These are phyloP conservation scores for Syzygium aqueum DNA, from an alignment of 345 rosid genomes.

Conservation along the genomic window DNA sequence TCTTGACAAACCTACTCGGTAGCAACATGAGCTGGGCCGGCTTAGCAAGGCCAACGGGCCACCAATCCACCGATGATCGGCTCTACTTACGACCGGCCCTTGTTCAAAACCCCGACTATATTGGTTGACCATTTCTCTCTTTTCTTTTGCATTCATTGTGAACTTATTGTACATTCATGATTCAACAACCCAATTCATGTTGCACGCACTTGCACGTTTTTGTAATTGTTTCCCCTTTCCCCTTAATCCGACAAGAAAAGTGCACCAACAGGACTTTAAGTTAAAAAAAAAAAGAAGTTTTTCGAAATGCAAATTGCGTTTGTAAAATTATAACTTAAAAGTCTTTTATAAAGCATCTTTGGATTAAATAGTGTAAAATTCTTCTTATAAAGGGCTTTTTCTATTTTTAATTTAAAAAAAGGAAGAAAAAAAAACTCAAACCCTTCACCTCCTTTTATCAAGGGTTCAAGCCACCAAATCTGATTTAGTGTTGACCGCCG, in stretches of 20 bases:
- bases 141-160: neutral
- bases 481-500: no score
- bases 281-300: no score
- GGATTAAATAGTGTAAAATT: no score
- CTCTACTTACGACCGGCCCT: neutral
- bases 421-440: no score
- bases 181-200: neutral
- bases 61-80: neutral
- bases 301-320: no score
- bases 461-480: no score
- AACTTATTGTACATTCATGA: neutral
- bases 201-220: neutral
- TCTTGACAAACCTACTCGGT: neutral
- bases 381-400: no score
- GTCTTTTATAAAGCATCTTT: no score
- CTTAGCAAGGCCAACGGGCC: neutral
- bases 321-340: no score
- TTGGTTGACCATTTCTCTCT: neutral
- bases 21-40: neutral
- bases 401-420: no score
- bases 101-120: neutral
- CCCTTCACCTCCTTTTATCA: no score
- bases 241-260: neutral
- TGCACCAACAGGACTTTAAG: neutral
- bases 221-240: neutral